Evolutionary conservation across 2,329 filamentous ascomycete species (phyloP).

Genomic region (Fusarium udum): DNA sequence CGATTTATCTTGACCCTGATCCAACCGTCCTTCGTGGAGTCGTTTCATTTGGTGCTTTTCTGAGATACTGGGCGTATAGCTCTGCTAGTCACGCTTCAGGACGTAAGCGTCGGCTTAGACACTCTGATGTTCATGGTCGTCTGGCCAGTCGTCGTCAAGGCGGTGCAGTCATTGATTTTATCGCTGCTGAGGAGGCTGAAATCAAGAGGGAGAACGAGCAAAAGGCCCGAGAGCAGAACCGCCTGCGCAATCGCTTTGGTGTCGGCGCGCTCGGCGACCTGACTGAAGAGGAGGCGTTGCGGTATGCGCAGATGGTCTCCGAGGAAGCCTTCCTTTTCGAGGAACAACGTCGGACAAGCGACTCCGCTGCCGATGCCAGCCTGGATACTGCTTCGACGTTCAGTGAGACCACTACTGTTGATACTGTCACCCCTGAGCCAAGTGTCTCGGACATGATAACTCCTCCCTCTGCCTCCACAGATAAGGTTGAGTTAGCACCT

Average conservation of each 20-base stretch:
- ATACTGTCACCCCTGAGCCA: slow-evolving; percentile 65
- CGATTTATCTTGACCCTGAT: slow-evolving; percentile 87
- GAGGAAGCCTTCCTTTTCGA: slow-evolving; percentile 68
- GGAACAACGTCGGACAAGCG: slow-evolving; percentile 63
- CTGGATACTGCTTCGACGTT: slow-evolving; percentile 55
- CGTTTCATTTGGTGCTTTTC: slow-evolving; percentile 83
- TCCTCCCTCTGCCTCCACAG: slow-evolving; percentile 21
- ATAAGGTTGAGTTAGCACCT: slow-evolving; percentile 3
- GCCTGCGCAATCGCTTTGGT: slow-evolving; percentile 83
- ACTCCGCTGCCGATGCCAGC: slow-evolving; percentile 60
- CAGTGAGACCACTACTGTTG: slow-evolving; percentile 52
- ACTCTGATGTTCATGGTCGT: slow-evolving; percentile 68
- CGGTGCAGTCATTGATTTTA: slow-evolving; percentile 80
- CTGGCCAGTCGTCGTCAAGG: slow-evolving; percentile 64
- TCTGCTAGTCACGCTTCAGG: slow-evolving; percentile 79
- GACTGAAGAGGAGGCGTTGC: slow-evolving; percentile 71
- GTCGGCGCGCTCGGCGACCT: slow-evolving; percentile 74
- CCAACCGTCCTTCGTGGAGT: slow-evolving; percentile 86
- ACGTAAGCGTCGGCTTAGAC: slow-evolving; percentile 80
- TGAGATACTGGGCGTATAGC: slow-evolving; percentile 95
- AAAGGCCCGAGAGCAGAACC: slow-evolving; percentile 72
- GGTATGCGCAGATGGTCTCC: slow-evolving; percentile 73
- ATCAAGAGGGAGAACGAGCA: slow-evolving; percentile 77
- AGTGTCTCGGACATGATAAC: slow-evolving; percentile 57
- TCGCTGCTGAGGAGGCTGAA: slow-evolving; percentile 85